Conservation (phyloP, 73 alveolate genomes). For the Stentor roeselii region DNA sequence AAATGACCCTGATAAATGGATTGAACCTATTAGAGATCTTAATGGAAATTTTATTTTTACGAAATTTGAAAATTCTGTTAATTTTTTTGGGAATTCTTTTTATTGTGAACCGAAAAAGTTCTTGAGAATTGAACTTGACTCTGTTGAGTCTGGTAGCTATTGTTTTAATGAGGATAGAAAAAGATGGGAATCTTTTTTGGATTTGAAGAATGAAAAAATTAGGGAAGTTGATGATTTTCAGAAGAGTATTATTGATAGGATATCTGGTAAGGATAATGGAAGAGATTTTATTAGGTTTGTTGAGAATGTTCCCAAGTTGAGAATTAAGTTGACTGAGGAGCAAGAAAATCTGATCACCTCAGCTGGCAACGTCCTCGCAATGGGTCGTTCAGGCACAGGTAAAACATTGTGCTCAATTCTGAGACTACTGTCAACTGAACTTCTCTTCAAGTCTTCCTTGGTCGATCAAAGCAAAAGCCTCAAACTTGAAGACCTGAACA, state of each 20-base stretch:
- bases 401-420: constrained; percentile 78
- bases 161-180: background rate
- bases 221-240: background rate
- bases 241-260: background rate
- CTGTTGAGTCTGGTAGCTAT: background rate
- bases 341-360: constrained; percentile 59
- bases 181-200: background rate
- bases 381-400: constrained; percentile 93
- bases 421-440: constrained; percentile 69
- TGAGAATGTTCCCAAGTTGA: constrained; percentile 46
- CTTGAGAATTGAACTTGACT: background rate
- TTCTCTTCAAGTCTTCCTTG: constrained; percentile 45
- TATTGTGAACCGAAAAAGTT: background rate
- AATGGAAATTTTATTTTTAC: background rate
- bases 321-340: constrained; percentile 51
- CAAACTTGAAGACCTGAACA: constrained; percentile 39
- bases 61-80: background rate
- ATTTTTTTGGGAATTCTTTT: background rate
- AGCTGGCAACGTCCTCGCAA: constrained; percentile 58
- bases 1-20: constrained; percentile 9
- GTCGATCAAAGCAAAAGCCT: constrained; percentile 29
- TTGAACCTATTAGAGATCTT: background rate
- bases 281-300: constrained; percentile 35
- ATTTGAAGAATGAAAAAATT: background rate
- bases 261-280: background rate